A percentile compares a stretch with the other conserved stretches of the same genome.
phyloP scores from a whole-genome alignment of 768 basidiomycete species.

The Rhodosporidiobolus sp. region DNA sequence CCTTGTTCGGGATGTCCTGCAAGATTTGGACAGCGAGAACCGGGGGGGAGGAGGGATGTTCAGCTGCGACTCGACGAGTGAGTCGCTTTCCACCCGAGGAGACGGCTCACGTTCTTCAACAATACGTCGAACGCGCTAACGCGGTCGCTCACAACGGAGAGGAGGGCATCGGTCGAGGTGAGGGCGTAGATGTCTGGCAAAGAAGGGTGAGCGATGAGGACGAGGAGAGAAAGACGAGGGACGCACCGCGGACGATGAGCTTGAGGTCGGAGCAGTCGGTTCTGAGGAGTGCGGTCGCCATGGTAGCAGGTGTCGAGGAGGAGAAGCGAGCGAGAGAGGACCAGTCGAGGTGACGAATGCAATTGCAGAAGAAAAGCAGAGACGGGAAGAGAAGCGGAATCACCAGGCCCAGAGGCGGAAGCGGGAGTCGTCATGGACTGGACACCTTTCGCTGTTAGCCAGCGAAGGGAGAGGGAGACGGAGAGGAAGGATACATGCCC shows the following conservation, averaged over 20 bases:
- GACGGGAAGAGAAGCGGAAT: no score
- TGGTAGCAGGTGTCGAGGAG: not conserved
- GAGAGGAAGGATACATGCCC: no score
- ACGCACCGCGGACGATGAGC: conserved; percentile 64
- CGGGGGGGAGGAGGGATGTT: not conserved
- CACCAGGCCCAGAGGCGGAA: no score
- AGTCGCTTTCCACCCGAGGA: not conserved
- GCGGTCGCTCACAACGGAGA: conserved; percentile 92
- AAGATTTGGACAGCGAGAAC: no score
- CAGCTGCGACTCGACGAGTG: not conserved
- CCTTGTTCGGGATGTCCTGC: conserved; percentile 93
- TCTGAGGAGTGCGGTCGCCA: conserved; percentile 20
- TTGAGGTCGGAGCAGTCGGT: conserved; percentile 40
- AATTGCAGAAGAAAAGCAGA: no score
- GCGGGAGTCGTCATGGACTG: no score
- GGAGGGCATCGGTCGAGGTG: conserved; percentile 58
- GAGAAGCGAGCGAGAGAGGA: not conserved
- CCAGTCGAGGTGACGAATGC: not conserved
- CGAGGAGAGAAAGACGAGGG: no score
- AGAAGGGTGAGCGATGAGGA: no score
- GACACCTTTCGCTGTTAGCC: no score
- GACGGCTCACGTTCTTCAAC: conserved; percentile 72
- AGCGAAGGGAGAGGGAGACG: no score
- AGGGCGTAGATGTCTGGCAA: conserved; percentile 75
- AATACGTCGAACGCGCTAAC: conserved; percentile 96